Evolutionary conservation across 2,329 filamentous ascomycete genomes (phyloP).

Genomic region (Xylariaceae sp.): DNA sequence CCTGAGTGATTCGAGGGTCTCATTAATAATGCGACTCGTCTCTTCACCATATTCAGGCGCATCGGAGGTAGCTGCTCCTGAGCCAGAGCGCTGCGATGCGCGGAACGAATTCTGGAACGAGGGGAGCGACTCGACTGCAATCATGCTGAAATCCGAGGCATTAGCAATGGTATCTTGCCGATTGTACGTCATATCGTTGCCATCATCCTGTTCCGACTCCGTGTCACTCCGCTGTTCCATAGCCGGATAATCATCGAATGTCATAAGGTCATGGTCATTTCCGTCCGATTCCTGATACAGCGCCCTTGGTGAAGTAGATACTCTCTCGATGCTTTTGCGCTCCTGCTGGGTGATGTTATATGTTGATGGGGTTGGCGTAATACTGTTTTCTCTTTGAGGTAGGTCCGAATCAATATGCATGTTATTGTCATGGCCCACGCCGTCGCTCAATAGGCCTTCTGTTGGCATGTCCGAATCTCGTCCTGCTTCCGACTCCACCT

Average conservation of each 20-base stretch:
- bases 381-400: conserved; percentile 6
- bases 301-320: conserved; percentile 11
- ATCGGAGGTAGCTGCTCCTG: conserved; percentile 32
- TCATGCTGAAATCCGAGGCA: conserved; percentile 55
- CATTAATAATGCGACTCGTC: conserved; percentile 54
- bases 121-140: conserved; percentile 52
- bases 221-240: conserved; percentile 27
- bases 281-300: conserved; percentile 14
- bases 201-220: conserved; percentile 21
- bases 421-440: neutral
- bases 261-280: conserved; percentile 17
- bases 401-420: conserved; percentile 5
- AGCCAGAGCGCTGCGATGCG: conserved; percentile 37
- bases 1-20: conserved; percentile 49
- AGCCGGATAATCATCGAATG: conserved; percentile 21
- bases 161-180: conserved; percentile 41
- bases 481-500: neutral
- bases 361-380: conserved; percentile 12
- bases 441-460: conserved; percentile 6
- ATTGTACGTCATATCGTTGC: conserved; percentile 15
- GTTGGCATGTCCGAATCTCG: conserved; percentile 1
- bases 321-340: conserved; percentile 2
- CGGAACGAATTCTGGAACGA: conserved; percentile 39
- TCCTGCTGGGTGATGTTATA: neutral
- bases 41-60: conserved; percentile 50